A percentile compares a stretch with the other conserved stretches of the same genome.
phyloP scores from a whole-genome alignment of 73 alveolate genomes.

The Paramecium primaurelia region DNA sequence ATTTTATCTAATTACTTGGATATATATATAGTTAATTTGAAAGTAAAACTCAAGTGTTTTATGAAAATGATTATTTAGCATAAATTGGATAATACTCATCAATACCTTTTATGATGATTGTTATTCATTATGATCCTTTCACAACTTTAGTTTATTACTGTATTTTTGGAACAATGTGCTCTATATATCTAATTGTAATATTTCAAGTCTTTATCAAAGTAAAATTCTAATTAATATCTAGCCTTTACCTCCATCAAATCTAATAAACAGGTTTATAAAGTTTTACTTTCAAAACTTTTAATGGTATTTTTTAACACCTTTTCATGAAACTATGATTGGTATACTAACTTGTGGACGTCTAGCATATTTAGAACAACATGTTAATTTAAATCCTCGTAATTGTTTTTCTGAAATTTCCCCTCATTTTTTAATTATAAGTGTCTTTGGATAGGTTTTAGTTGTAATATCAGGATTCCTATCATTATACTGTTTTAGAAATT shows the following conservation, averaged over 20 bases:
- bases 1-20: not conserved
- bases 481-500: not conserved
- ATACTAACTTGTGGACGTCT: not conserved
- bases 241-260: not conserved
- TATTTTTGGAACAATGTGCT: not conserved
- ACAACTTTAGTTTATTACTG: not conserved
- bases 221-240: not conserved
- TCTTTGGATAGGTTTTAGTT: not conserved
- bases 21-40: not conserved
- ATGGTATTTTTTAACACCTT: constrained; percentile 37
- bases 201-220: not conserved
- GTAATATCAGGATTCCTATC: not conserved
- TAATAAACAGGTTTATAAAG: not conserved
- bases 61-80: not conserved
- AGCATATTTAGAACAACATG: not conserved
- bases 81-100: not conserved
- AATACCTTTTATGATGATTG: not conserved
- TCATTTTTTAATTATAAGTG: not conserved
- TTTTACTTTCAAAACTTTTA: not conserved
- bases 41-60: not conserved
- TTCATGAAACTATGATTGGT: not conserved
- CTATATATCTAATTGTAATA: not conserved
- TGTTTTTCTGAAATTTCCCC: not conserved
- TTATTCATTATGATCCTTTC: not conserved
- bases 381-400: not conserved